Evolutionary conservation across 1,139 yeast genomes (phyloP).

Genomic region (Groenewaldozyma sp.): DNA sequence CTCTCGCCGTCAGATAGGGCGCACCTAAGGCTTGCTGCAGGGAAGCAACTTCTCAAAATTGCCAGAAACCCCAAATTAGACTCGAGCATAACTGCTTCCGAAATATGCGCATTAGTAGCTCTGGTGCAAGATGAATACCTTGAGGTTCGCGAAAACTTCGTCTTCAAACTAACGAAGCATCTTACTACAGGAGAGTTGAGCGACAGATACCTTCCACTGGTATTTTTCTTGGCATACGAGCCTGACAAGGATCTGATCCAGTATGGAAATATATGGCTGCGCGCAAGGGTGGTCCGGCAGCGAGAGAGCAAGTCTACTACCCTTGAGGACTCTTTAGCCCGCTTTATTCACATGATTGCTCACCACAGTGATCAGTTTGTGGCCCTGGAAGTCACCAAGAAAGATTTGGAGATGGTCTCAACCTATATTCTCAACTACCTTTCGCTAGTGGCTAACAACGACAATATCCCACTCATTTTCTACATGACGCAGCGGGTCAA

Average conservation of each 20-base stretch:
- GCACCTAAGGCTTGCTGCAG: constrained; percentile 61
- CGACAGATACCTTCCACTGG: constrained; percentile 54
- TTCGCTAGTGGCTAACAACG: constrained; percentile 51
- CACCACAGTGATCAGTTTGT: constrained; percentile 64
- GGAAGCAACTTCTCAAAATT: constrained; percentile 52
- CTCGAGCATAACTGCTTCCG: constrained; percentile 42
- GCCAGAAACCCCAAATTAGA: constrained; percentile 45
- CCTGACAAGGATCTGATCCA: constrained; percentile 44
- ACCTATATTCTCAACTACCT: constrained; percentile 52
- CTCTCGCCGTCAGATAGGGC: constrained; percentile 58
- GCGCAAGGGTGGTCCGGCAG: constrained; percentile 45
- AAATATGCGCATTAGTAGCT: constrained; percentile 45
- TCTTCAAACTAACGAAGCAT: constrained; percentile 43
- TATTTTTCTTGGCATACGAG: constrained; percentile 72
- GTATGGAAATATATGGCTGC: constrained; percentile 62
- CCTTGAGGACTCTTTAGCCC: constrained; percentile 57
- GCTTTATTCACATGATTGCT: constrained; percentile 61
- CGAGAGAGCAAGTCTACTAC: constrained; percentile 16
- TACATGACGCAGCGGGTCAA: constrained; percentile 74
- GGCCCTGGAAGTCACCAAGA: constrained; percentile 24
- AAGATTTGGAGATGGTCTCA: constrained; percentile 14
- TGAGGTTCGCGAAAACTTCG: constrained; percentile 47
- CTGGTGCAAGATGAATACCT: constrained; percentile 60
- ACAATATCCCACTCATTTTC: constrained; percentile 63
- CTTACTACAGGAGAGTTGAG: constrained; percentile 48